Evolutionary conservation across 2,329 filamentous ascomycete genomes (phyloP), one percentile per base, ranked within the genome.

Genomic region (Myriosclerotinia scirpicola): DNA sequence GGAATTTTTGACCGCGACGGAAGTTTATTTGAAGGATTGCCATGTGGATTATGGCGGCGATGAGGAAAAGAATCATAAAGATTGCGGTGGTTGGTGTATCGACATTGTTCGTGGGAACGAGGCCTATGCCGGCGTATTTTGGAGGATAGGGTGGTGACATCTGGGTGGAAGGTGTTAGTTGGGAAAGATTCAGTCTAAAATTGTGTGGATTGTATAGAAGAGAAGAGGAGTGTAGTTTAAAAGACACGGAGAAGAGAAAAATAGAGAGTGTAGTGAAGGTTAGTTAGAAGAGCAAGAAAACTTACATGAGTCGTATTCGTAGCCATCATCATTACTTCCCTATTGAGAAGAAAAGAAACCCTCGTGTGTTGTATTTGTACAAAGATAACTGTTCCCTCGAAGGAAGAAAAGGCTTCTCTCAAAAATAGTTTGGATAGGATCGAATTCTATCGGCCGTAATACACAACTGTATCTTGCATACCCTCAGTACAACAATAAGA

Each of bases 31-130:
- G 65, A 65, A 87, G 81, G 58, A 89, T 82, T 58, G 80, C 80
- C 82, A 89, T 85, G 80, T 90, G 85, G 67, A 79, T 71, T 20
- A 76, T 79, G 9, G 84, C 87, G n/a, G 79, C 81, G 56, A 73
- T 48, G 44, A 84, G 67, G 77, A 88, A 90, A 66, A 90, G 75
- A 52, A 78, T 75, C 17, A 92, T 76, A 69, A 93, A 84, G 66
- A 91, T 83, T 63, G 83, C 81, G 68, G 81, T 85, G 74, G 92
- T 82, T 48, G 90, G 87, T 9, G 87, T 81, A 75, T 93, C 90
- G 69, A 89, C 78, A 3, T 74, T 69, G 5, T 81, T 74, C 1
- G 80, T 83, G 1, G 91, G 90, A 74, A 2, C 81, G 34, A 87
- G 85, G 67, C 89, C 88, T 22, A 87, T 77, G 20, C 75, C 73